Evolutionary conservation across 306 rosid genomes (phyloP).

Genomic region (Cucurbita moschata): DNA sequence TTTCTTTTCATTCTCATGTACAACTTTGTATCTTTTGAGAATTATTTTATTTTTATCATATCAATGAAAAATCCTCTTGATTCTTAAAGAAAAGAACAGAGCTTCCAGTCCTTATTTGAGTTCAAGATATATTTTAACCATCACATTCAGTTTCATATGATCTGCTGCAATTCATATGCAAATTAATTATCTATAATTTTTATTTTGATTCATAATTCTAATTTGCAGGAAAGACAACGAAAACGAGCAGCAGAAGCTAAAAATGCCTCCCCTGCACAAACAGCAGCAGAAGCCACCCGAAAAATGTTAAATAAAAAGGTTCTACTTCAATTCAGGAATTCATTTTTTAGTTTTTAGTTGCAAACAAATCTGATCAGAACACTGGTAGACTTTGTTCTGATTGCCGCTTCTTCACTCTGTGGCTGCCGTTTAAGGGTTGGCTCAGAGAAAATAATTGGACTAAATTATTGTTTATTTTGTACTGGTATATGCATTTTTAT

Average conservation of each 20-base stretch:
- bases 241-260: conserved; percentile 32
- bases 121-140: not conserved
- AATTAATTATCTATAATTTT: not conserved
- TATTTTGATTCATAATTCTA: not conserved
- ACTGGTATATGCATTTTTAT: not conserved
- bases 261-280: conserved; percentile 47
- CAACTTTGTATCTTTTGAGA: too few relatives aligned
- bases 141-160: not conserved
- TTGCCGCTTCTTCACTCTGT: not conserved
- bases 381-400: not conserved
- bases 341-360: not conserved
- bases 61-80: too few relatives aligned
- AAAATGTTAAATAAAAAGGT: conserved; percentile 56
- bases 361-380: not conserved
- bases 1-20: too few relatives aligned
- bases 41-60: too few relatives aligned
- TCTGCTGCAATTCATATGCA: not conserved
- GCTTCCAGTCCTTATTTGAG: not conserved
- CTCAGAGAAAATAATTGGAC: not conserved
- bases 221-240: conserved; percentile 32
- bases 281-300: conserved; percentile 54
- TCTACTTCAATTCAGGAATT: not conserved
- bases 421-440: not conserved
- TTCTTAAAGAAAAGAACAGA: too few relatives aligned
- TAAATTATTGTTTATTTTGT: not conserved